Evolutionary conservation across 1,284 basidiomycete species (phyloP), one percentile per base, ranked within the genome.

Genomic region (Leccinum pachyderme): DNA sequence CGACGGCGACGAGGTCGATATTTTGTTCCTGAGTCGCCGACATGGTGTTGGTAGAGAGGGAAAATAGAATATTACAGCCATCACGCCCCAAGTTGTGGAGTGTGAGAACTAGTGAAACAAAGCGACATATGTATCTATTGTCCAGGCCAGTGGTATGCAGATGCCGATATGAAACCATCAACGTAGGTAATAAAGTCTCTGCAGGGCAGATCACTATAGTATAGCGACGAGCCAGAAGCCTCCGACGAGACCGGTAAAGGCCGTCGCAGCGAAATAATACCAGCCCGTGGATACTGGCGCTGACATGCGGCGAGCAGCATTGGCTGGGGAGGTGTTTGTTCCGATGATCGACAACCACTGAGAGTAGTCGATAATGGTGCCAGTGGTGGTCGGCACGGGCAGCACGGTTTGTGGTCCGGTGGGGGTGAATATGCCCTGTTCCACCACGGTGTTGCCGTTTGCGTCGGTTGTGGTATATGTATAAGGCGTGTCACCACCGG

Each of bases 391-490:
- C 12, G 73, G 60, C 1, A 61, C 64, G 5, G 76, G 69, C 0
- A 73, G 67, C 0, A 71, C 68, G 4, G 78, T 77, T 1, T 69
- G 60, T 8, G 79, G 76, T 43, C 75, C 81, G 4, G 81, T 78
- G 3, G 86, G 84, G 0, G 79, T 84, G 65, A 86, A 89, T 9
- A 73, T 74, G 55, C 77, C 85, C 12, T 67, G 59, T 32, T 81
- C 18, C 0, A 69, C 72, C 15, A 72, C 71, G 2, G 77, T 76
- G n/a, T 77, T 71, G 39, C 87, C 86, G 47, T 67, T 68, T 41
- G 83, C 75, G 54, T 86, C 73, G 7, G 84, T 80, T 0, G 81
- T 89, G 12, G 82, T 85, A 62, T 86, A 87, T 0, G 67, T 68
- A 63, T 77, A 89, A 0, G 80, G 78, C 0, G 81, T 84, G 18